Evolutionary conservation across 75 land plant genomes (phyloP), one percentile per base, ranked within the genome.

Genomic region (Cupressus sempervirens): DNA sequence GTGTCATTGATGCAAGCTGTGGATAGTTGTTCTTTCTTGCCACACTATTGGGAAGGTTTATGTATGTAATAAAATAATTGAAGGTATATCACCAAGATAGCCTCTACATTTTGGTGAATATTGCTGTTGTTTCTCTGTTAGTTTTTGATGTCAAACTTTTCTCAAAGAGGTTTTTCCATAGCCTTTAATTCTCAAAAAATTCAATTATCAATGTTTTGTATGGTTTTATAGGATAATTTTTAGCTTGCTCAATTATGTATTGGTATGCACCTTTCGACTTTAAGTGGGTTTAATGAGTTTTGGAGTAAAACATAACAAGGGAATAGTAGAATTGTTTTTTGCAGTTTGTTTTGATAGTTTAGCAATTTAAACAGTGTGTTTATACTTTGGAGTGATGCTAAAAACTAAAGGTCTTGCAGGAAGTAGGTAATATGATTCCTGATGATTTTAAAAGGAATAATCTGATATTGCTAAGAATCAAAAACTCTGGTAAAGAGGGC

Each of bases 401-500:
- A 29, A 75, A 36, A 48, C 87, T 91, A 90, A 87, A 65, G 74
- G 81, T 26, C 48, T 82, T 90, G 48, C 43, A 54, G 81, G 86
- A 79, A 43, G 54, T 38, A 85, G 16, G 82, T 36, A 20, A 67
- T 82, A 56, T n/a, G 62, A 82, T 93, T 34, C 84, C 35, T 82
- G 87, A 86, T 54, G 89, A 85, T 72, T 81, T 90, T 35, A 86
- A 88, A 81, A 90, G 85, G 86, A 76, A 86, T 84, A 87, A 79
- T 34, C 53, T 36, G 32, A 86, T 94, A 73, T 38, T 90, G 36
- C 84, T 41, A 54, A 90, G 85, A 16, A 86, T 97, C 29, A 86
- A 43, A 53, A 92, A 89, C 79, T 87, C 89, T 34, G 99, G 98
- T 84, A 97, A 97, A 87, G 91, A 89, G 45, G 92, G 93, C 68